phyloP scores from a whole-genome alignment of 139 green algal genomes.

The Coccomyxa sp. region DNA sequence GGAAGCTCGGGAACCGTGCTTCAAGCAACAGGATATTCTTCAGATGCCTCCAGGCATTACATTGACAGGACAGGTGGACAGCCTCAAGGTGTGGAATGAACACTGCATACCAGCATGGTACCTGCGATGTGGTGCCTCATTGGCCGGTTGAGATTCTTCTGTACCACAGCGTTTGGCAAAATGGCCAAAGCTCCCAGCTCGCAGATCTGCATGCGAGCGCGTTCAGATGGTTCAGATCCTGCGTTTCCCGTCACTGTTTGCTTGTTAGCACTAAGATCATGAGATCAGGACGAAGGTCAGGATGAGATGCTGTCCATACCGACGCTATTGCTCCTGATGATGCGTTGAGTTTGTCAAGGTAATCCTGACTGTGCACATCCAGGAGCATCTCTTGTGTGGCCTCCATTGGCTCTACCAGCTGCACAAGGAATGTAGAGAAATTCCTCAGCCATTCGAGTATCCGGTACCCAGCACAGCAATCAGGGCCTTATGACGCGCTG shows the following conservation, averaged over 20 bases:
- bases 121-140: constrained; percentile 54
- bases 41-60: not conserved
- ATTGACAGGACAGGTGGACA: not conserved
- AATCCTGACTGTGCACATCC: constrained; percentile 50
- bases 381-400: constrained; percentile 29
- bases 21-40: not conserved
- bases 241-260: no score
- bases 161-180: constrained; percentile 53
- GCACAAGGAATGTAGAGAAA: constrained; percentile 1
- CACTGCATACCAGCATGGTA: constrained; percentile 48
- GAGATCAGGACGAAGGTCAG: not conserved
- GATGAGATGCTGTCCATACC: not conserved
- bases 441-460: not conserved
- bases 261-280: not conserved
- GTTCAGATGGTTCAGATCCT: not conserved
- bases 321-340: not conserved
- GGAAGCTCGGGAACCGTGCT: no score
- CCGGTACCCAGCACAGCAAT: no score
- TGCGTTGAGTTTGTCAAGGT: constrained; percentile 30
- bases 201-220: constrained; percentile 39
- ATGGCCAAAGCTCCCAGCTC: constrained; percentile 58
- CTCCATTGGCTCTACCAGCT: constrained; percentile 26
- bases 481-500: not conserved
- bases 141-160: constrained; percentile 42
- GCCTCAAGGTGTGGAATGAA: not conserved